Evolutionary conservation across 2,329 filamentous ascomycete genomes (phyloP), one percentile per base, ranked within the genome.

Genomic region (Plenodomus tracheiphilus): DNA sequence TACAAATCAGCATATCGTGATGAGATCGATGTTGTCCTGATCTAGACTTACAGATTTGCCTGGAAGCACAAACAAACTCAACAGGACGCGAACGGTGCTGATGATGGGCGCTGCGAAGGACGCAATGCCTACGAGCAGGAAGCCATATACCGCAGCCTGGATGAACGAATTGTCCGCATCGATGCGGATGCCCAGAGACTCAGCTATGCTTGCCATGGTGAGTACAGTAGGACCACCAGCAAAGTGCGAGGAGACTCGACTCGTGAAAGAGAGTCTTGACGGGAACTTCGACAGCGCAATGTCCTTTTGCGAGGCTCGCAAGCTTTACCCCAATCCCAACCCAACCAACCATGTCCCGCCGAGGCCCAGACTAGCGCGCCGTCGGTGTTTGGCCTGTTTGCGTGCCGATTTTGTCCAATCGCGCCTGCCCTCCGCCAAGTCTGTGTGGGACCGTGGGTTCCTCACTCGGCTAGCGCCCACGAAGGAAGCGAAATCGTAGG

Each of bases 21-120:
- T 53, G 34, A 58, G 54, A 41, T 16, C n/a, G n/a, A 6, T 42
- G n/a, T 19, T 28, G 13, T 4, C 30, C 11, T n/a, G 22, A 64
- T 9, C 4, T 28, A 15, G 10, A 35, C 76, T 43, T 70, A 79
- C 77, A 30, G 75, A 72, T 54, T 68, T 68, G 48, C 78, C 78
- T 25, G 77, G 77, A 9, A 80, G 62, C 41, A 80, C 65, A 58
- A 80, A 80, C 44, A 80, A 62, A 55, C 75, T 78, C 44, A 78
- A 65, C 34, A 80, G 68, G 43, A 79, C 58, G 46, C 76, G 64
- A 60, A 78, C 67, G 54, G 76, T 77, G 62, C 75, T 78, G 63
- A 77, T 68, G 49, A 79, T 58, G 5, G 67, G 68, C 39, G 62
- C 62, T 51, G 59, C 55, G 36, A 71, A 59, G 30, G 68, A 56